Evolutionary conservation across 495 filamentous ascomycete species (phyloP).

Genomic region (Penicillium soppii): DNA sequence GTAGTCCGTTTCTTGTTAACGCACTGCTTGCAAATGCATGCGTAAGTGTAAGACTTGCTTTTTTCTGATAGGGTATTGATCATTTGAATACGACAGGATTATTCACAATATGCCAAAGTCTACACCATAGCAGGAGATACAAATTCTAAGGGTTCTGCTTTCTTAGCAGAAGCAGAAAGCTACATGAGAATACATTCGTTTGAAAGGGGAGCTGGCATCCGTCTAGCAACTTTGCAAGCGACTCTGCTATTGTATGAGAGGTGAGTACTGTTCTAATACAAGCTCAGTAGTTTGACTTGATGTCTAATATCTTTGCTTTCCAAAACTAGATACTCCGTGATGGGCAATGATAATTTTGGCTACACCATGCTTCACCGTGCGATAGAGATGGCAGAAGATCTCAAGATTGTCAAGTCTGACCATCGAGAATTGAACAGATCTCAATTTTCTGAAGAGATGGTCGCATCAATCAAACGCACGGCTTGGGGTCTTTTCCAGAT

Average conservation of each 20-base stretch:
- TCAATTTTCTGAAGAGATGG: constrained; percentile 26
- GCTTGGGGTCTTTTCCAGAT: constrained; percentile 36
- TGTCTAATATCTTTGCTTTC: background rate
- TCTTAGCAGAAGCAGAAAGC: constrained; percentile 31
- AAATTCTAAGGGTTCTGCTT: constrained; percentile 27
- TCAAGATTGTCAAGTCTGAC: constrained; percentile 24
- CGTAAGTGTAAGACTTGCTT: constrained; percentile 18
- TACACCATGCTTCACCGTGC: constrained; percentile 33
- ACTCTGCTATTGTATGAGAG: constrained; percentile 34
- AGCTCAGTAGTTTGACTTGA: background rate
- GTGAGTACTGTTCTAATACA: constrained; percentile 2
- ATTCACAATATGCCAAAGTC: constrained; percentile 29
- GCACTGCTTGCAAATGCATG: constrained; percentile 41
- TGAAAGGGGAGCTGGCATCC: constrained; percentile 20
- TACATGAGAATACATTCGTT: constrained; percentile 18
- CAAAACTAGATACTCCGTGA: constrained; percentile 26
- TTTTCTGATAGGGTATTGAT: no score
- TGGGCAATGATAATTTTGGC: constrained; percentile 25
- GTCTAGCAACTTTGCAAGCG: constrained; percentile 27
- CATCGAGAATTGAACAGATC: background rate
- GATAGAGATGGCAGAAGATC: constrained; percentile 27
- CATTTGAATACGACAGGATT: constrained; percentile 17
- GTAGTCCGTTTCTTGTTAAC: constrained; percentile 47
- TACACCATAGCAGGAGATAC: constrained; percentile 29
- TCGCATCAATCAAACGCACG: constrained; percentile 23